phyloP scores from a whole-genome alignment of 257 asterid species.

The Gentiana dahurica region DNA sequence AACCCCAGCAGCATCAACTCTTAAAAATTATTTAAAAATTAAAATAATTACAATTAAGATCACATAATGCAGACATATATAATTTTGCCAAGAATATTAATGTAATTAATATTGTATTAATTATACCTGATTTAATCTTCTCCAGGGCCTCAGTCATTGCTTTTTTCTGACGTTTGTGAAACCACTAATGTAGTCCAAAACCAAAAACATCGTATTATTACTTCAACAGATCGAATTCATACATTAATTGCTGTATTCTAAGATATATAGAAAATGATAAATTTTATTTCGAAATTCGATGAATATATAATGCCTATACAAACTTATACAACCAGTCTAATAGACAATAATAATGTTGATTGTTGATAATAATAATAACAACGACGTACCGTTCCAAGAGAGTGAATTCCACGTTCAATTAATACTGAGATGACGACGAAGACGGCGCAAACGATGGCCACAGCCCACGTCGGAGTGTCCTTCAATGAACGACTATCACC shows the following conservation, averaged over 20 bases:
- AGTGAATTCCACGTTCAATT: constrained; percentile 61
- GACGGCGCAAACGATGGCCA: constrained; percentile 58
- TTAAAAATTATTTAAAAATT: constrained; percentile 3
- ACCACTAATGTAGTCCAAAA: constrained; percentile 33
- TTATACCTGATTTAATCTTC: constrained; percentile 55
- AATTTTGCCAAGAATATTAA: too few species aligned
- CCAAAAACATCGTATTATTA: too few species aligned
- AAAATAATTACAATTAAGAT: background rate
- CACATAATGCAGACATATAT: too few species aligned
- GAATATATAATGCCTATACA: too few species aligned
- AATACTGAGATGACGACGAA: constrained; percentile 45
- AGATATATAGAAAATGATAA: background rate
- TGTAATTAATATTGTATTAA: too few species aligned
- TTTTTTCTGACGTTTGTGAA: constrained; percentile 42
- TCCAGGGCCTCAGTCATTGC: constrained; percentile 64
- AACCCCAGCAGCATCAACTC: constrained; percentile 63
- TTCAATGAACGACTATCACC: constrained; percentile 43
- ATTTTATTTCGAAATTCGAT: too few species aligned
- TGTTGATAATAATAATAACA: background rate
- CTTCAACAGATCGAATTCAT: too few species aligned
- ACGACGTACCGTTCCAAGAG: constrained; percentile 41
- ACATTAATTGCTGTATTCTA: background rate
- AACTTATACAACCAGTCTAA: background rate
- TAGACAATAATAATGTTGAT: too few species aligned
- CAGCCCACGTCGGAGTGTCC: constrained; percentile 83